Base-by-base conservation (phyloP, 345 rosid genomes). In the Sisymbrium altissimum region DNA sequence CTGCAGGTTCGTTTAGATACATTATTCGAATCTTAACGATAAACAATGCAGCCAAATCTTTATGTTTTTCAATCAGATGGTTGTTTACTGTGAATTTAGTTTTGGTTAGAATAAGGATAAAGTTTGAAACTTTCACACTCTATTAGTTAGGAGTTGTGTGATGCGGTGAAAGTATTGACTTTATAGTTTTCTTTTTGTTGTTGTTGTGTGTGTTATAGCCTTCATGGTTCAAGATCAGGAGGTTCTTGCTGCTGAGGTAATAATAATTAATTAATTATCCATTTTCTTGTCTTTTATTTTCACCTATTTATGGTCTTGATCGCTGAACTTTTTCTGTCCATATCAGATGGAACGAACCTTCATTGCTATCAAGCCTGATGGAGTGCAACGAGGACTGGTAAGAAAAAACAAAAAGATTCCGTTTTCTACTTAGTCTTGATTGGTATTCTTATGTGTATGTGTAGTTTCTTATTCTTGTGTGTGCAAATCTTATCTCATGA, bases 341-440 rank as follows among this genome's bases (percentile, higher is more conserved):
- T 25, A 62, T 55, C 85, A 95, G 99, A 54, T 86, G 83, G 99
- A 95, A 74, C 92, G 93, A 33, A 88, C 97, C 55, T 92, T 95
- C 86, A 95, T 95, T 21, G 99, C 99, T 56, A 95, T 95, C 87
- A 95, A 95, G 86, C 99, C 97, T 23, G 97, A 92, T 74, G 99
- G 99, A 55, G 96, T 95, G 53, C 99, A 95, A 79, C 74, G 99
- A 83, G 97, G 97, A 27, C 88, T 92, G 91, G 99, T 95, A 86
- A 79, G 8, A 14, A 5, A 0, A 1, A 14, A 7, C n/a, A n/a
- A n/a, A n/a, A 25, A 58, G 39, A 6, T 5, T 38, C 30, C 0
- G 14, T 1, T 61, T 76, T 76, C 23, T 61, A 30, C 21, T 71
- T 64, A 40, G 72, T 50, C 50, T 75, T 50, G 36, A 45, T 64